Evolutionary conservation across 768 basidiomycete species (phyloP), one percentile per base, ranked within the genome.

Genomic region (Butyriboletus loyo): DNA sequence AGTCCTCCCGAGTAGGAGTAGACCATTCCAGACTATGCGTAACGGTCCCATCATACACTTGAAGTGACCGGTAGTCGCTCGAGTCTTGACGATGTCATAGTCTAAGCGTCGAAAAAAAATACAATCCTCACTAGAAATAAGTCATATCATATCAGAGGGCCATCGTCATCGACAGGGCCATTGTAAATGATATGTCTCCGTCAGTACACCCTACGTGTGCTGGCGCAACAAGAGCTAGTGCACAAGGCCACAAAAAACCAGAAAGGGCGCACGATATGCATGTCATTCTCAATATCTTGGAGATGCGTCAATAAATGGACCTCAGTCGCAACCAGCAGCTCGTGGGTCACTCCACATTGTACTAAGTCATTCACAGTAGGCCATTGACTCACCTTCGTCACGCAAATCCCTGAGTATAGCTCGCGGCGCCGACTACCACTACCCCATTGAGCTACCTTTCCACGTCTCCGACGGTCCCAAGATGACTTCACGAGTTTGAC

Each of bases 401-500:
- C n/a, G 0, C 13, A 36, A 22, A 30, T 21, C 9, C 11, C 17
- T n/a, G 14, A 52, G 49, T 58, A 58, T 38, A 48, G 40, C 27
- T 53, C 57, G 27, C 6, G 56, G 56, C 19, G 19, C 39, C 2
- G 56, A 58, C 14, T 58, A n/a, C n/a, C n/a, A n/a, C n/a, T n/a
- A 58, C 24, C 57, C 56, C 2, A 5, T 58, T 1, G 42, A 53
- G 21, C 43, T 58, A 15, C 46, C 57, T 5, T 34, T 59, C 19
- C 17, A 32, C 14, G 8, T 17, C 24, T 27, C 36, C 19, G 21
- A 36, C 17, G 11, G 4, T 11, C 57, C 51, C 43, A 51, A 51
- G 24, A 53, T 46, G 46, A 54, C 46, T 58, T 14, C 57, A 58
- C 35, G 57, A 58, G 57, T 40, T 46, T 6, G 37, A 49, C 25